Conservation (phyloP, 2,329 filamentous ascomycete species). For the Ceratocystis cacaofunesta region DNA sequence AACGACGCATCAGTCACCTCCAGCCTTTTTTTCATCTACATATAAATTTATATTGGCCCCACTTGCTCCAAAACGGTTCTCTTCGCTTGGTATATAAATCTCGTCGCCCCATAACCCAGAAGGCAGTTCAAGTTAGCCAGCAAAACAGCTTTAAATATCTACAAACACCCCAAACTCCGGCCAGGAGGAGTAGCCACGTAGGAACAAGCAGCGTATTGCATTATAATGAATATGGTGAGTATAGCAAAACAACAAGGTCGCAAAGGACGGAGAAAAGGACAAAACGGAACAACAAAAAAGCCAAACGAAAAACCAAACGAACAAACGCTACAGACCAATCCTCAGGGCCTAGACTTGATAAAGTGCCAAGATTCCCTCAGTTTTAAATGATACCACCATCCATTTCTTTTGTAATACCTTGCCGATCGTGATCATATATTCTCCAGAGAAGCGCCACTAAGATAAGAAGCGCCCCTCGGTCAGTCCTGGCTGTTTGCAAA, state of each 20-base stretch:
- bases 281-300: not conserved
- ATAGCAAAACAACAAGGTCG: not conserved
- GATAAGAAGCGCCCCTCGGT: not conserved
- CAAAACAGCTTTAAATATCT: not conserved
- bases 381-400: constrained; percentile 8
- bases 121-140: not conserved
- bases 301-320: not conserved
- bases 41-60: no score
- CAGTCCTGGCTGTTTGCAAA: not conserved
- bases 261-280: not conserved
- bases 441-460: not conserved
- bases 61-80: no score
- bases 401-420: constrained; percentile 10
- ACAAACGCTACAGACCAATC: constrained; percentile 14
- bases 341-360: constrained; percentile 12
- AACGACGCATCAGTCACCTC: no score
- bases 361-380: constrained; percentile 6
- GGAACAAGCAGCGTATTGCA: not conserved
- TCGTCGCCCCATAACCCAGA: not conserved
- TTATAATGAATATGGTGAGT: not conserved
- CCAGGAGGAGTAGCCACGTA: not conserved
- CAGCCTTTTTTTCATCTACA: no score
- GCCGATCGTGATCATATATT: constrained; percentile 8
- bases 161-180: not conserved
- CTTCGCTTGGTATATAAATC: no score